Percentiles rank a stretch among this genome's conserved stretches.
These are phyloP conservation scores for Parastagonospora avenae DNA, from an alignment of 2,329 filamentous ascomycete genomes.

Conservation along the genomic window DNA sequence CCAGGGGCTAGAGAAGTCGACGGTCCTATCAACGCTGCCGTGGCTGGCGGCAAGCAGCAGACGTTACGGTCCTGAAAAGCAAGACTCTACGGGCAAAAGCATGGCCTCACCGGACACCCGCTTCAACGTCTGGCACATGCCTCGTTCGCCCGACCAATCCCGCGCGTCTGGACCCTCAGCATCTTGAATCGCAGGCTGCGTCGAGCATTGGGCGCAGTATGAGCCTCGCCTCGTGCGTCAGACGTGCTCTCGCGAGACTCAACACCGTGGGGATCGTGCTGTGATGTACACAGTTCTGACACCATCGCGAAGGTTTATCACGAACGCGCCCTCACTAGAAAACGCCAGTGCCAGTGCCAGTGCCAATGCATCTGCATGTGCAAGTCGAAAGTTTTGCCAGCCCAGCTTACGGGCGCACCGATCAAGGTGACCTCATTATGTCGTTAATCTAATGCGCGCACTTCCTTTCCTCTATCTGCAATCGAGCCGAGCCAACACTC, in stretches of 20 bases:
- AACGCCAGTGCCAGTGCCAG: background rate
- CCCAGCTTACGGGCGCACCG: slow-evolving; percentile 12
- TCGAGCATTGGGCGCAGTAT: slow-evolving; percentile 13
- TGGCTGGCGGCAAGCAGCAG: slow-evolving; percentile 28
- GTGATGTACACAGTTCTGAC: background rate
- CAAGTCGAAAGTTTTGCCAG: slow-evolving; percentile 3
- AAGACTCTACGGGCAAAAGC: slow-evolving; percentile 2
- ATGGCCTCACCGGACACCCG: slow-evolving; percentile 18
- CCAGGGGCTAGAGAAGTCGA: slow-evolving; percentile 27
- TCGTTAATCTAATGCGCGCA: slow-evolving; percentile 10
- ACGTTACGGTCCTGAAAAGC: slow-evolving; percentile 3
- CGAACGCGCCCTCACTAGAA: background rate
- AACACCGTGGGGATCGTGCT: slow-evolving; percentile 7
- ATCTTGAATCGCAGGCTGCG: slow-evolving; percentile 9
- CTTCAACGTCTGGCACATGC: slow-evolving; percentile 21
- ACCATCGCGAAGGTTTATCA: background rate
- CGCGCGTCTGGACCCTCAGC: slow-evolving; percentile 4
- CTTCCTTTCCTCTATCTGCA: slow-evolving; percentile 18
- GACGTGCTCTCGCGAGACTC: slow-evolving; percentile 8
- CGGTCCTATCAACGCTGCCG: slow-evolving; percentile 14
- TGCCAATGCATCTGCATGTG: background rate
- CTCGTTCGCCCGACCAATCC: slow-evolving; percentile 13
- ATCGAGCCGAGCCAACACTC: slow-evolving; percentile 13
- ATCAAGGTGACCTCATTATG: slow-evolving; percentile 22
- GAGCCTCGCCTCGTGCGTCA: slow-evolving; percentile 7